Percentiles rank a stretch among this genome's conserved stretches.
Evolutionary conservation across 2,329 filamentous ascomycete genomes (phyloP).

Genomic region (Coniochaeta pulveracea): DNA sequence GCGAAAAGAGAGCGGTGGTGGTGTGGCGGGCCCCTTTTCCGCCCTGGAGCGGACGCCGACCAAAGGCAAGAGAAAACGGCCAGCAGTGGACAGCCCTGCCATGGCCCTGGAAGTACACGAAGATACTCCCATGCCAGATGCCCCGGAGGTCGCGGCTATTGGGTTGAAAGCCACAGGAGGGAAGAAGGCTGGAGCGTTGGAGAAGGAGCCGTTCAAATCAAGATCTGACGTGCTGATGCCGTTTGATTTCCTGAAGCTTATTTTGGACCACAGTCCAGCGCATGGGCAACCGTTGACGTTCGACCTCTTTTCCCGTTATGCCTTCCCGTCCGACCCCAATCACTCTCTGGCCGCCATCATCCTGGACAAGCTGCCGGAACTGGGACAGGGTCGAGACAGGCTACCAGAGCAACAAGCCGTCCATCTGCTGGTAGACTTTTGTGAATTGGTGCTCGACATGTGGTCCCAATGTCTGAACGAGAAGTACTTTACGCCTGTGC

Average conservation of each 20-base stretch:
- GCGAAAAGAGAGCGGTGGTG: conserved; percentile 25
- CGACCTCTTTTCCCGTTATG: conserved; percentile 53
- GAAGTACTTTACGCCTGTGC: conserved; percentile 49
- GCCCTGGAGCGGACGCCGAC: conserved; percentile 54
- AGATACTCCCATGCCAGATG: conserved; percentile 22
- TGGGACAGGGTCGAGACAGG: conserved; percentile 28
- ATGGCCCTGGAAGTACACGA: conserved; percentile 42
- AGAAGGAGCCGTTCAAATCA: conserved; percentile 1
- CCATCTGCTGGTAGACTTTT: conserved; percentile 53
- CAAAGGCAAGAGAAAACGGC: conserved; percentile 61
- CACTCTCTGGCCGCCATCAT: conserved; percentile 56
- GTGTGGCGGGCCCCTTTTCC: conserved; percentile 30
- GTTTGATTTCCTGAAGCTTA: conserved; percentile 46
- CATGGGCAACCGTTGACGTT: conserved; percentile 50
- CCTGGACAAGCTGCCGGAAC: conserved; percentile 51
- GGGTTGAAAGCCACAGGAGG: not conserved
- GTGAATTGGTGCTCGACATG: conserved; percentile 49
- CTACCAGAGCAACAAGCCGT: conserved; percentile 25
- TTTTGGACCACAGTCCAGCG: conserved; percentile 50
- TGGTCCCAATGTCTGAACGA: conserved; percentile 61
- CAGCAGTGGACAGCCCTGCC: conserved; percentile 53
- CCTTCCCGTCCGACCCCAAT: conserved; percentile 51
- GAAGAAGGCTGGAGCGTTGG: conserved; percentile 7
- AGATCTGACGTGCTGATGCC: conserved; percentile 15
- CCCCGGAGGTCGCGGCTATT: not conserved